Percentiles rank a stretch among this genome's conserved stretches.
Evolutionary conservation across 139 green algal genomes (phyloP).

Genomic region (Chlamydomonas sp.): DNA sequence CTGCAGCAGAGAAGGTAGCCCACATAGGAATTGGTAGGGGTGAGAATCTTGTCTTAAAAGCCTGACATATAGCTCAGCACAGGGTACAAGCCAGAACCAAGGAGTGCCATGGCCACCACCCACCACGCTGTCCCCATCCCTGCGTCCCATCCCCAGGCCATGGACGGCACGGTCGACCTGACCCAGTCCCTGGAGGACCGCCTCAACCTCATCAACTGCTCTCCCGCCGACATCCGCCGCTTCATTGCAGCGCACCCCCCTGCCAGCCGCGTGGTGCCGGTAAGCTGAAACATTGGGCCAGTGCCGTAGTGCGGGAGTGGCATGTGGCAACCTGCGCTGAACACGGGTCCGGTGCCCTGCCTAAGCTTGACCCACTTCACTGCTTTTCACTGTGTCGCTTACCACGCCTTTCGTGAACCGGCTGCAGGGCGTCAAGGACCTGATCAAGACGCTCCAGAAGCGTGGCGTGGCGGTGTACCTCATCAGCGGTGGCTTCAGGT

Average conservation of each 20-base stretch:
- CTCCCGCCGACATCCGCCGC: conserved; percentile 59
- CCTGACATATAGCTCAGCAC: too few relatives aligned
- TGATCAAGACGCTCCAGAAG: too few relatives aligned
- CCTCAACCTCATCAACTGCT: conserved; percentile 67
- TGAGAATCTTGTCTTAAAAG: too few relatives aligned
- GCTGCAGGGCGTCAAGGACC: conserved; percentile 51
- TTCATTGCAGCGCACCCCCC: conserved; percentile 63
- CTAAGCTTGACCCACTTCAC: background rate
- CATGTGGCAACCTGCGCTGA: background rate
- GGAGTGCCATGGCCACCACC: too few relatives aligned
- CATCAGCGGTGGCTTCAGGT: too few relatives aligned
- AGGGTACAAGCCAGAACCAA: too few relatives aligned
- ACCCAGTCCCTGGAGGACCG: conserved; percentile 60
- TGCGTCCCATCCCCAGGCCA: conserved; percentile 49
- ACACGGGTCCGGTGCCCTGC: background rate
- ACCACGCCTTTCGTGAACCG: conserved; percentile 54
- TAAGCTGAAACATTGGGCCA: background rate
- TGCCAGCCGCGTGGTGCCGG: conserved; percentile 47
- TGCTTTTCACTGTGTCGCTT: conserved; percentile 46
- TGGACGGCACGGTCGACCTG: conserved; percentile 73
- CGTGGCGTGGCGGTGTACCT: too few relatives aligned
- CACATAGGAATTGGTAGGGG: too few relatives aligned
- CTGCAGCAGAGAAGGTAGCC: too few relatives aligned
- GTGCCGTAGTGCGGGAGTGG: background rate
- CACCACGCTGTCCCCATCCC: too few relatives aligned